Base-by-base conservation (phyloP, 257 asterid species). In the Thymus quinquecostatus region DNA sequence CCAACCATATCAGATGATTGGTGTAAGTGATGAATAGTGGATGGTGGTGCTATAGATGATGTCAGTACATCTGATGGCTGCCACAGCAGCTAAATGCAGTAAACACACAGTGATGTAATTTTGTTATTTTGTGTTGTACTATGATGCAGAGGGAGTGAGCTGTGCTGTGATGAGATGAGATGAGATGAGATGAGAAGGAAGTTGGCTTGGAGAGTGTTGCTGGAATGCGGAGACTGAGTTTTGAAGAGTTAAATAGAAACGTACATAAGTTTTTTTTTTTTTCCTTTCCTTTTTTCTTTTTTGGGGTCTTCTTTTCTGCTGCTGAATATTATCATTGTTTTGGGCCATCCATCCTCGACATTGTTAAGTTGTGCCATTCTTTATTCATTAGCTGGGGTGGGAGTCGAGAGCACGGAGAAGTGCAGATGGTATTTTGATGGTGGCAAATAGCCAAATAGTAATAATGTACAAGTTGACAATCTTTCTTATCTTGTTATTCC, bases 131-230 rank as follows among this genome's bases (percentile, higher is more conserved):
- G 33, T n/a, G 13, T 13, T 66, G 66, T 34, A 6, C 10, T 2
- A 51, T 53, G 75, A 44, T 83, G 83, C 81, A 83, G 84, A 77
- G 72, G 81, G 85, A 78, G 76, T 77, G 72, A 79, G 77, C 38
- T 21, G 34, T 14, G 47, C 55, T 6, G 38, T 21, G 21, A 21
- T 21, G 21, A 21, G 21, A 21, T 34, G 49, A 56, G 59, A 1
- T 48, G 21, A 38, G 21, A 21, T 21, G 21, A 21, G 21, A 21
- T 21, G 21, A 21, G 21, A 21, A 21, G 21, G 21, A 21, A 21
- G 21, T 21, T 21, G 21, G 21, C 21, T 21, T 21, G 21, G 21
- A 21, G 21, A 21, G 21, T 21, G 21, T 21, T 21, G 21, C 21
- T 21, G 21, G 21, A 21, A 21, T 21, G 21, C 21, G 21, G 21